These are phyloP conservation scores for Microcyclospora tardicrescens DNA, from an alignment of 2,329 filamentous ascomycete genomes.

Conservation along the genomic window DNA sequence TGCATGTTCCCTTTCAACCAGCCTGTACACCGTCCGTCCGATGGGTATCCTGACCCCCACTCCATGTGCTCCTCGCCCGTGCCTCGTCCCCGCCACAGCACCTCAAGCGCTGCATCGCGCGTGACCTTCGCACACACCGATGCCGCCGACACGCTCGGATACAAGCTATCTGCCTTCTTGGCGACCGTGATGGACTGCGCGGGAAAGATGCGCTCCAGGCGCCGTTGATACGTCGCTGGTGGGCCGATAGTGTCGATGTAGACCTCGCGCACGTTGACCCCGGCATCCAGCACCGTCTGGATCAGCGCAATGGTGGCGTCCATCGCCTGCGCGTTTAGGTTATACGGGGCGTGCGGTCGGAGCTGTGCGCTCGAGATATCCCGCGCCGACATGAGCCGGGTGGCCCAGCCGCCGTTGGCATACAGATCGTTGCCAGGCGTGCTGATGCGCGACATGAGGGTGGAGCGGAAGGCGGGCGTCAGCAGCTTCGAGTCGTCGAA, in stretches of 20 bases:
- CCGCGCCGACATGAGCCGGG: slow-evolving; percentile 64
- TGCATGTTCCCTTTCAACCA: slow-evolving; percentile 87
- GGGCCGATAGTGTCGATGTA: slow-evolving; percentile 92
- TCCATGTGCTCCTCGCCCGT: slow-evolving; percentile 27
- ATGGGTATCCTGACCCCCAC: slow-evolving; percentile 93
- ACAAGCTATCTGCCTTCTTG: slow-evolving; percentile 79
- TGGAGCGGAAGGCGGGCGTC: slow-evolving; percentile 62
- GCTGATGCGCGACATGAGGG: slow-evolving; percentile 61
- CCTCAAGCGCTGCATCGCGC: slow-evolving; percentile 75
- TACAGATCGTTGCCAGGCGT: slow-evolving; percentile 46
- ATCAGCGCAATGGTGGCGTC: slow-evolving; percentile 81
- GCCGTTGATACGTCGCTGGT: slow-evolving; percentile 70
- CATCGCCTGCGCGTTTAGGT: slow-evolving; percentile 91
- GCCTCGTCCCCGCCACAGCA: slow-evolving; percentile 46
- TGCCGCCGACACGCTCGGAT: slow-evolving; percentile 84
- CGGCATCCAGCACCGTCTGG: slow-evolving; percentile 57
- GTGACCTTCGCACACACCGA: slow-evolving; percentile 96
- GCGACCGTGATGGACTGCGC: slow-evolving; percentile 40
- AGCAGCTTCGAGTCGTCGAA: slow-evolving; percentile 95
- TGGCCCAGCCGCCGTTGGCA: slow-evolving; percentile 68
- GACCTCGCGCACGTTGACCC: slow-evolving; percentile 75
- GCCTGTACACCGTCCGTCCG: slow-evolving; percentile 62
- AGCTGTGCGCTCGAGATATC: slow-evolving; percentile 75
- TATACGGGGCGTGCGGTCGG: slow-evolving; percentile 52
- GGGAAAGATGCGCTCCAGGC: slow-evolving; percentile 73